Evolutionary conservation across 2,329 filamentous ascomycete genomes (phyloP), one percentile per base, ranked within the genome.

Genomic region (Aspergillus ruber): DNA sequence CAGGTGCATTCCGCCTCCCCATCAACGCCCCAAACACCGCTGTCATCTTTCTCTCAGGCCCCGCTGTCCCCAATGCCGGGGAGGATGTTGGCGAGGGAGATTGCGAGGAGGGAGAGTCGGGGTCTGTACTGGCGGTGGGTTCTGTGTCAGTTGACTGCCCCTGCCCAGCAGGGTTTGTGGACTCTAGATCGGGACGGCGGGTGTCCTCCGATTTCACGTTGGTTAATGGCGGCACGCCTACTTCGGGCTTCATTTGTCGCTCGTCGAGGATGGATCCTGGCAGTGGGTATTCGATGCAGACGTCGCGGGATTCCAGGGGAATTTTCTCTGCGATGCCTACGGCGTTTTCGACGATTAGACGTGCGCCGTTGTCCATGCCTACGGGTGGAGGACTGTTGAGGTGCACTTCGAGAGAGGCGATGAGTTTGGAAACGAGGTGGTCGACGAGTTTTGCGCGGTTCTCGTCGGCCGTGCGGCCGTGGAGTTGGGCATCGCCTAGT

Each of bases 271-370:
- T 67, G 40, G 86, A 80, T 39, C 88, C 87, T 0, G 93, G 91
- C 48, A 85, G 72, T 45, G 90, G 90, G 64, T 95, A 96, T 52
- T 85, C 82, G 51, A 98, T 85, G 39, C 83, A 83, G 13, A 98
- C 88, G 61, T 97, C 93, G 54, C 93, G 82, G 57, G 88, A 93
- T 69, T 98, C 93, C 35, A 95, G 72, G 0, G 93, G 91, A 41
- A 97, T 72, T 64, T 96, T 94, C 49, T 85, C 81, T 0, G 88
- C 83, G 54, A 98, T 90, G 51, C 84, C 85, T 25, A 97, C 80
- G 0, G 90, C 89, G 44, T 97, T 78, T 69, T 96, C 90, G 46
- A 96, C 80, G 65, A 98, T 97, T 83, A 93, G 95, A 46, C 85
- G 84, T 2, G 90, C 86, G 53, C 88, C 90, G 44, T 88, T 90